Conservation (phyloP, 2,329 filamentous ascomycete genomes). For the Cladosporium sp. region DNA sequence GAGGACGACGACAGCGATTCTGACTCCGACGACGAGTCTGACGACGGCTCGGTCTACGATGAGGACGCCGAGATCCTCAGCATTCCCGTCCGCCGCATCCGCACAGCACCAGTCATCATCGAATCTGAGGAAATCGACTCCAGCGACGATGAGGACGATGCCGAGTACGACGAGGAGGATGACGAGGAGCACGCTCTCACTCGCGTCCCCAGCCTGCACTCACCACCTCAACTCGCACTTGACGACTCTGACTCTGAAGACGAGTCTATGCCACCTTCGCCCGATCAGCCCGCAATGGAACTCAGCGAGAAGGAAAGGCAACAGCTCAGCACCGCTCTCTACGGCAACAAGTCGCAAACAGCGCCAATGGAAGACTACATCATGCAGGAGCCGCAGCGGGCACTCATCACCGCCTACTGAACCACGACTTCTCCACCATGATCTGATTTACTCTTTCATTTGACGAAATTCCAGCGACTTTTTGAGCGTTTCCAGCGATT, state of each 20-base stretch:
- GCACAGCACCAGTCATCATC: slow-evolving; percentile 39
- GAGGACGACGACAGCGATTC: slow-evolving; percentile 56
- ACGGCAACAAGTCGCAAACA: slow-evolving; percentile 31
- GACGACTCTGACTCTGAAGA: slow-evolving; percentile 42
- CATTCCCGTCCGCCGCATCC: slow-evolving; percentile 36
- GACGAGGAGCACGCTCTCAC: slow-evolving; percentile 44
- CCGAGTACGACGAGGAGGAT: slow-evolving; percentile 42
- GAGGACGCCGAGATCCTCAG: slow-evolving; percentile 45
- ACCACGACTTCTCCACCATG: slow-evolving; percentile 28
- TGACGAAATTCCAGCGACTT: slow-evolving; percentile 9
- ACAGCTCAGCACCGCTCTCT: slow-evolving; percentile 44
- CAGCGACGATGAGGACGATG: slow-evolving; percentile 37
- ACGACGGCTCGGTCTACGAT: slow-evolving; percentile 53
- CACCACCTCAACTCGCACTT: slow-evolving; percentile 47
- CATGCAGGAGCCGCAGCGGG: slow-evolving; percentile 30
- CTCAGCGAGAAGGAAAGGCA: slow-evolving; percentile 43
- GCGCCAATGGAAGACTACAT: slow-evolving; percentile 27
- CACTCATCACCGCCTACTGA: slow-evolving; percentile 40
- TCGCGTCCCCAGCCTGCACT: slow-evolving; percentile 37
- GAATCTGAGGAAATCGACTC: slow-evolving; percentile 40
- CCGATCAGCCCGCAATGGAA: slow-evolving; percentile 41
- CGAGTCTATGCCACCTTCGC: slow-evolving; percentile 45
- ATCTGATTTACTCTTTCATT: neutral
- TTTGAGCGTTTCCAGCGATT: neutral
- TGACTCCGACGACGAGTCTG: slow-evolving; percentile 39